phyloP scores from a whole-genome alignment of 1,139 yeast species.

The Nakaseomyces glabratus region DNA sequence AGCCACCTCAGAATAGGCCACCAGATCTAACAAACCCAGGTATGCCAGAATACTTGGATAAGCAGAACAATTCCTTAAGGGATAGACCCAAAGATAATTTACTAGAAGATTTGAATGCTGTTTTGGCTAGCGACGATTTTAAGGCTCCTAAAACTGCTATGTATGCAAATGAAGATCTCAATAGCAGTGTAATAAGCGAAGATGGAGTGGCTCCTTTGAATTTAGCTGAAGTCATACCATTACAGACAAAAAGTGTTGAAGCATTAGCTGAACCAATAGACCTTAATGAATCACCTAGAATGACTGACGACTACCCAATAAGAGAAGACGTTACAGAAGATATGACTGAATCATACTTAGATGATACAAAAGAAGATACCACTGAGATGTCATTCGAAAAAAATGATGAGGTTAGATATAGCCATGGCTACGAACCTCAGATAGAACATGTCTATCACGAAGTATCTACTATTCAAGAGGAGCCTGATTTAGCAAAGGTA shows the following conservation, averaged over 20 bases:
- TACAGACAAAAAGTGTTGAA: conserved; percentile 5
- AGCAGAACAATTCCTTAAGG: background rate
- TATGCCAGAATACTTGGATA: background rate
- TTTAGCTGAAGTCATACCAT: conserved; percentile 7
- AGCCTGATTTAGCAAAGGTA: conserved; percentile 9
- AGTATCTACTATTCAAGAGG: conserved; percentile 29
- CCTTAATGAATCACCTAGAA: conserved; percentile 9
- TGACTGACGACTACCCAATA: conserved; percentile 1
- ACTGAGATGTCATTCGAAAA: conserved; percentile 25
- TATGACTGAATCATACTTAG: background rate
- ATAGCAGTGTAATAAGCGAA: conserved; percentile 2
- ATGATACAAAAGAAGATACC: conserved; percentile 11
- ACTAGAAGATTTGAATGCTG: conserved; percentile 24
- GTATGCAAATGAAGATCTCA: conserved; percentile 3
- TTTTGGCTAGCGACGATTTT: conserved; percentile 10
- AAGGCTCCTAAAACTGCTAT: background rate
- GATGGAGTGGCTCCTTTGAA: conserved; percentile 5
- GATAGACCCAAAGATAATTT: conserved; percentile 12
- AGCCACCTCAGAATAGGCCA: no score
- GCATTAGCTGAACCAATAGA: conserved; percentile 7
- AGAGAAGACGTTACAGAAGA: conserved; percentile 5
- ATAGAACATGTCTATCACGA: conserved; percentile 24
- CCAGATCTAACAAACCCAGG: background rate
- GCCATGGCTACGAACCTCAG: conserved; percentile 16
- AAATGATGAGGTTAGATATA: conserved; percentile 27